These are phyloP conservation scores for Eudorina sp. DNA, from an alignment of 139 green algal genomes.

Conservation along the genomic window DNA sequence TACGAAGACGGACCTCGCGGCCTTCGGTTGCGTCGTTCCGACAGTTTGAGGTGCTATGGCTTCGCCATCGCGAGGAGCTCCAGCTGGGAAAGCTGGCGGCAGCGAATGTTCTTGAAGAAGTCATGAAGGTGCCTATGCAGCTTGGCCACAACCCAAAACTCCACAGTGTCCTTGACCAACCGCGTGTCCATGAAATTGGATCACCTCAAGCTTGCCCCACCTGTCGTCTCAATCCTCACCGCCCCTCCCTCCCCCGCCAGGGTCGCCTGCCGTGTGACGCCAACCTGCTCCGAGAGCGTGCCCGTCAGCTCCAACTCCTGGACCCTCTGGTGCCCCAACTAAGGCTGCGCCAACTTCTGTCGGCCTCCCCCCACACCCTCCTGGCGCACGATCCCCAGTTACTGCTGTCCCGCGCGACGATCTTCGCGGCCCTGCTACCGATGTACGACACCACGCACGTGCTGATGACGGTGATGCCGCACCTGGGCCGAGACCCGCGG, in stretches of 20 bases:
- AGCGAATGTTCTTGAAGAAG: background rate
- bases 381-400: constrained; percentile 13
- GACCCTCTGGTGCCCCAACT: constrained; percentile 21
- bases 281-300: constrained; percentile 13
- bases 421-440: background rate
- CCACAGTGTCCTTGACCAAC: too few species aligned
- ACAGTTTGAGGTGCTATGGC: constrained; percentile 28
- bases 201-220: too few species aligned
- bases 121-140: constrained; percentile 30
- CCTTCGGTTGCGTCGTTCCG: background rate
- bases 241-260: too few species aligned
- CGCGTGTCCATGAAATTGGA: too few species aligned
- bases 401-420: background rate
- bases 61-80: background rate
- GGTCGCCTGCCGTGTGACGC: constrained; percentile 33
- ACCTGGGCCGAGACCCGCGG: constrained; percentile 11
- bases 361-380: background rate
- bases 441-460: constrained; percentile 28
- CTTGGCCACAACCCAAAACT: too few species aligned
- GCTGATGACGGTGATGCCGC: constrained; percentile 1
- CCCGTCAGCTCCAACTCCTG: background rate
- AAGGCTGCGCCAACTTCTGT: constrained; percentile 14
- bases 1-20: background rate
- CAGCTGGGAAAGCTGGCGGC: constrained; percentile 36
- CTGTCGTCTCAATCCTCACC: too few species aligned